Evolutionary conservation across 305 asterid genomes (phyloP), one percentile per base, ranked within the genome.

Genomic region (Striga hermonthica): DNA sequence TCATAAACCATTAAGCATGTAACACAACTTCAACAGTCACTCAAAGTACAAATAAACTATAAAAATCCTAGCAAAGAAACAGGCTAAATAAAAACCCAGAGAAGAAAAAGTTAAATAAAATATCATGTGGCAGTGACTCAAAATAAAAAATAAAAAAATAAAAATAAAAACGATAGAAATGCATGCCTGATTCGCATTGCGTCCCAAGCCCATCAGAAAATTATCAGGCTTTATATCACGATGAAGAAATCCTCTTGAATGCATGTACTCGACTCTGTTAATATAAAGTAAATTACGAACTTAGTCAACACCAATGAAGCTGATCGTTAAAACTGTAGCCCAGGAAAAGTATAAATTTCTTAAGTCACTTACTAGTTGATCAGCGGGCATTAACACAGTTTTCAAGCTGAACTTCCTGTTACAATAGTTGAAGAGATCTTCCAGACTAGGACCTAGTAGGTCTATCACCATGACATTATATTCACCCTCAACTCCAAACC

Each of bases 191-290:
- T 84, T 82, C 53, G 91, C 88, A 74, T 78, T 78, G 81, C 88
- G 83, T 64, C 91, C 88, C 80, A 80, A 73, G 69, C 91, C 91
- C 91, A 84, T 84, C 38, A 84, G 76, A 58, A 80, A 84, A 66
- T 84, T 82, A 69, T 84, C 88, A 4, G 91, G 91, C 75, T 84
- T 84, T 68, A 82, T 79, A 69, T 84, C 91, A 49, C 91, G 84
- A 74, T 84, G 91, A 69, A 82, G 84, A 65, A 80, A 84, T 58
- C 86, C 86, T 78, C 81, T 82, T 63, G 83, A 76, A 67, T 84
- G 91, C 45, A 78, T 64, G 65, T 79, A 82, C 66, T 84, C 91
- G 54, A 84, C 82, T 71, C 88, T 81, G 53, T 80, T 82, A 66
- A 84, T 80, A 87, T 83, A 64, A 64, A 49, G 53, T 3, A 65